phyloP scores from a whole-genome alignment of 2,329 filamentous ascomycete genomes.

The Ophiocordyceps camponoti-saundersi region DNA sequence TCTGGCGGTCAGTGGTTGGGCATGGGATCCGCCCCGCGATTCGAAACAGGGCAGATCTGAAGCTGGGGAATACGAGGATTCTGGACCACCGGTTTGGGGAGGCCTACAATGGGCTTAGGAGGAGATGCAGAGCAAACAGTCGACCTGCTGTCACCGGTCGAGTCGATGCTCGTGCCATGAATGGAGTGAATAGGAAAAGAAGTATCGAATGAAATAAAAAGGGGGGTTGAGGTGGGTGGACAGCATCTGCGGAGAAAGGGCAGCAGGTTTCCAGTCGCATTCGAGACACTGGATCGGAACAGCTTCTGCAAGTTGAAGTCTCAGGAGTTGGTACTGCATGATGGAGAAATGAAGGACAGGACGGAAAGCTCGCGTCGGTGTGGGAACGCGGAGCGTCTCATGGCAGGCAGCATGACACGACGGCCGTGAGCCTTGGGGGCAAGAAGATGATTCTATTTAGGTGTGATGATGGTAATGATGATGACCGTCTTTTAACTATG shows the following conservation, averaged over 20 bases:
- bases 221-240: background rate
- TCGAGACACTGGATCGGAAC: background rate
- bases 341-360: background rate
- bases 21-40: background rate
- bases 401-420: background rate
- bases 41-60: background rate
- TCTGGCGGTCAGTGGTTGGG: background rate
- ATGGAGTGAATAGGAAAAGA: background rate
- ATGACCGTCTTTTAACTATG: too few relatives aligned
- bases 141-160: background rate
- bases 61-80: background rate
- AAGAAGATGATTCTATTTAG: too few relatives aligned
- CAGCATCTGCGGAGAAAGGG: background rate
- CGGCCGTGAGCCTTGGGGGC: background rate
- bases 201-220: background rate
- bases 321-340: background rate
- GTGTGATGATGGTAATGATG: too few relatives aligned
- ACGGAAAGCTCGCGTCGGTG: background rate
- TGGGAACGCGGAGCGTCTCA: background rate
- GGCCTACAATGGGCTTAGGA: too few relatives aligned
- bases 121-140: background rate
- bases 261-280: constrained; percentile 1
- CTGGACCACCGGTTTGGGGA: background rate
- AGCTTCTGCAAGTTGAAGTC: background rate
- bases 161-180: background rate